These are phyloP conservation scores for Castanea mollissima DNA, from an alignment of 306 rosid genomes.

Conservation along the genomic window DNA sequence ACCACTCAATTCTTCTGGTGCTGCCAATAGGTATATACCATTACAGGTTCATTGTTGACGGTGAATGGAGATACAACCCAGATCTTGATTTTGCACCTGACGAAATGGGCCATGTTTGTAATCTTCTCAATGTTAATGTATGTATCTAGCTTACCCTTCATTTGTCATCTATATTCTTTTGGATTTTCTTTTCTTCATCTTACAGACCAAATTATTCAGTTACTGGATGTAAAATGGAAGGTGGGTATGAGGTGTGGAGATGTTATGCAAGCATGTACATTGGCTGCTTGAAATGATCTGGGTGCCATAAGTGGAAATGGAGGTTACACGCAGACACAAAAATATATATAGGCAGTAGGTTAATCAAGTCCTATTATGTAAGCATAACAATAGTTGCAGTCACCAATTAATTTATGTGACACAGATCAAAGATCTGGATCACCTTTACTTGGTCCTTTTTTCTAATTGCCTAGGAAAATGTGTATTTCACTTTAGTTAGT, in stretches of 20 bases:
- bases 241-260: background rate
- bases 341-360: background rate
- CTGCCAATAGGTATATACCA: conserved; percentile 81
- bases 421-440: background rate
- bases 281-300: background rate
- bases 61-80: conserved; percentile 69
- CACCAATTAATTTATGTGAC: background rate
- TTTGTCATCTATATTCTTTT: conserved; percentile 18
- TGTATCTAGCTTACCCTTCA: conserved; percentile 20
- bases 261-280: background rate
- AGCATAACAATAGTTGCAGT: background rate
- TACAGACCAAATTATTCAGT: background rate
- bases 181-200: background rate
- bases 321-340: background rate
- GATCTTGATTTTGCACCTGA: conserved; percentile 73
- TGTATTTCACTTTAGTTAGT: background rate
- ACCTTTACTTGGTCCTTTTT: background rate
- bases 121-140: conserved; percentile 85
- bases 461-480: background rate
- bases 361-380: background rate
- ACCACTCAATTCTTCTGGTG: conserved; percentile 64
- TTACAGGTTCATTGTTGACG: conserved; percentile 84
- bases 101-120: conserved; percentile 73
- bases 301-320: conserved; percentile 2
- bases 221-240: background rate